Evolutionary conservation across 2,329 filamentous ascomycete species (phyloP).

Genomic region (Phaeophleospora eucalypticola): DNA sequence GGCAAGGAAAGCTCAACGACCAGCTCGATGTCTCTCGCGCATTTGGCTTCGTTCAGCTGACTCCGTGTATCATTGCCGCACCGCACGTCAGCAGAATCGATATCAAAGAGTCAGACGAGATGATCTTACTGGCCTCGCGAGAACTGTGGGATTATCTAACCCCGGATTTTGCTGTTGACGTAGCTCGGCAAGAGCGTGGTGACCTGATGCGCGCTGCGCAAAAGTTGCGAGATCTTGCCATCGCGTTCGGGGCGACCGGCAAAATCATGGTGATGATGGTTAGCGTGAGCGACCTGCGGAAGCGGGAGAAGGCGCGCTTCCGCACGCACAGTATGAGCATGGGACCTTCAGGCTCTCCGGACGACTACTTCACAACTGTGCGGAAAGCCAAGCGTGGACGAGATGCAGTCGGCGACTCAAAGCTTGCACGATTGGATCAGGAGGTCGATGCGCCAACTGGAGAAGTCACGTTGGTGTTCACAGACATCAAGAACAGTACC

Average conservation of each 20-base stretch:
- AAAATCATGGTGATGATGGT: constrained; percentile 99
- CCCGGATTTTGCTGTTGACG: constrained; percentile 84
- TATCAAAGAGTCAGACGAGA: constrained; percentile 84
- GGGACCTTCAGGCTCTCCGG: constrained; percentile 68
- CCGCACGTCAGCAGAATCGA: constrained; percentile 76
- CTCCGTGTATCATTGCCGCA: constrained; percentile 88
- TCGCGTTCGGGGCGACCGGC: constrained; percentile 86
- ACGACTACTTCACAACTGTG: constrained; percentile 63
- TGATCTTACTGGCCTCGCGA: constrained; percentile 82
- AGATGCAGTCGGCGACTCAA: constrained; percentile 71
- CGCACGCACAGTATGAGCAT: constrained; percentile 82
- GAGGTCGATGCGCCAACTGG: constrained; percentile 90
- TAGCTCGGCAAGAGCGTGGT: constrained; percentile 77
- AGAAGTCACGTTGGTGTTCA: constrained; percentile 91
- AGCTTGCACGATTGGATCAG: constrained; percentile 77
- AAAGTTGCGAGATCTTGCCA: constrained; percentile 88
- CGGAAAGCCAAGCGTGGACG: constrained; percentile 60
- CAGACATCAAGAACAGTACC: constrained; percentile 98
- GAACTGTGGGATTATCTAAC: constrained; percentile 95
- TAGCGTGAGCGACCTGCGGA: constrained; percentile 84
- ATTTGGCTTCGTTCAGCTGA: constrained; percentile 89
- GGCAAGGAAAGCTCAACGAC: constrained; percentile 91
- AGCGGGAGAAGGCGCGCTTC: constrained; percentile 70
- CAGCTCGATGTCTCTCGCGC: constrained; percentile 85
- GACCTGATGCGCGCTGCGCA: constrained; percentile 95